Conservation (phyloP, 2,329 filamentous ascomycete species). For the Septoria petroselini region DNA sequence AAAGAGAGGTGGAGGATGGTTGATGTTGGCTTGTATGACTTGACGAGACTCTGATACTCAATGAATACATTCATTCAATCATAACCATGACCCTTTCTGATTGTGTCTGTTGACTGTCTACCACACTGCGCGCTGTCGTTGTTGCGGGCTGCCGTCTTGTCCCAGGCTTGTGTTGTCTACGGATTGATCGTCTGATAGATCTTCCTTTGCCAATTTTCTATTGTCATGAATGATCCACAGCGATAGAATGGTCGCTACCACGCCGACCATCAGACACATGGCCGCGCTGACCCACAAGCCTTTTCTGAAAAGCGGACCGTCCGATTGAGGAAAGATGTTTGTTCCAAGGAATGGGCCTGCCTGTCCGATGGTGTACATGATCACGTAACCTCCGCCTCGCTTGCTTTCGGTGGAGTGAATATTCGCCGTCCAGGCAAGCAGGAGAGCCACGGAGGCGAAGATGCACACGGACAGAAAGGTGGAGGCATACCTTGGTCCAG, state of each 20-base stretch:
- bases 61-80: not conserved
- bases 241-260: constrained; percentile 54
- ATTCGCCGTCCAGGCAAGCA: constrained; percentile 42
- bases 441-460: constrained; percentile 39
- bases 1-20: not conserved
- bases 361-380: constrained; percentile 53
- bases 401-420: constrained; percentile 41
- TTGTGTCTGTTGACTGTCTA: not conserved
- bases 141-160: constrained; percentile 12
- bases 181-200: constrained; percentile 29
- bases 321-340: constrained; percentile 56
- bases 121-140: constrained; percentile 8
- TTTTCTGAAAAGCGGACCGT: constrained; percentile 50
- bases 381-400: constrained; percentile 39
- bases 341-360: constrained; percentile 64
- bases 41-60: constrained; percentile 1
- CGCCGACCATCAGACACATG: constrained; percentile 59
- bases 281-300: constrained; percentile 60
- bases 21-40: not conserved
- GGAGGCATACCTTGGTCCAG: constrained; percentile 40
- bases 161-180: constrained; percentile 26
- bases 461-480: constrained; percentile 43
- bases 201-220: constrained; percentile 53
- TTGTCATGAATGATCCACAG: constrained; percentile 60
- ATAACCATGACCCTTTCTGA: not conserved